A percentile compares a stretch with the other conserved stretches of the same genome.
These are phyloP conservation scores for Chaetomium strumarium DNA, from an alignment of 2,329 filamentous ascomycete genomes.

Conservation along the genomic window DNA sequence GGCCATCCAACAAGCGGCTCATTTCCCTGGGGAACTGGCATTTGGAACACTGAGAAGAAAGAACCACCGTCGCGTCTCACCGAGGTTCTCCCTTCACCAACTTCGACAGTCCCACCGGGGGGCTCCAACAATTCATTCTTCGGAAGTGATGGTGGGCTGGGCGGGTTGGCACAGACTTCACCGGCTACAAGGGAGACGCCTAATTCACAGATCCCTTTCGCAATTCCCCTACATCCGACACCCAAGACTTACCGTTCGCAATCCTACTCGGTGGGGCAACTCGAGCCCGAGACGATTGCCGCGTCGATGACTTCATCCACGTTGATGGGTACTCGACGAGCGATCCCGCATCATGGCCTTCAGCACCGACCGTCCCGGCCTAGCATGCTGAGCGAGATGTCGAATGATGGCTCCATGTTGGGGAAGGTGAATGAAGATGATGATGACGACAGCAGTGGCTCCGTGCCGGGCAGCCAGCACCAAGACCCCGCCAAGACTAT, in stretches of 20 bases:
- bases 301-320: constrained; percentile 42
- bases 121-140: constrained; percentile 44
- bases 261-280: constrained; percentile 91
- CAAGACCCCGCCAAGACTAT: constrained; percentile 58
- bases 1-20: constrained; percentile 40
- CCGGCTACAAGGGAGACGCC: constrained; percentile 47
- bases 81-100: constrained; percentile 71
- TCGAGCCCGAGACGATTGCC: constrained; percentile 59
- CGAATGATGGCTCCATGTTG: constrained; percentile 52
- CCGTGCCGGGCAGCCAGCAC: constrained; percentile 48
- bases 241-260: constrained; percentile 92
- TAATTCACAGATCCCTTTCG: constrained; percentile 70
- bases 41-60: constrained; percentile 75
- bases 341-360: constrained; percentile 58
- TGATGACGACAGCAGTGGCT: constrained; percentile 49
- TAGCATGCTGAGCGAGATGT: constrained; percentile 69
- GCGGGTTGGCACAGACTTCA: constrained; percentile 42
- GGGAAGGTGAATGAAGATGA: constrained; percentile 67
- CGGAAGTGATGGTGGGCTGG: constrained; percentile 38
- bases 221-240: constrained; percentile 82
- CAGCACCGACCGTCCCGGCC: constrained; percentile 77
- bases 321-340: constrained; percentile 45
- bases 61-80: constrained; percentile 68
- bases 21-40: constrained; percentile 73
- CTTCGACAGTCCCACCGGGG: constrained; percentile 50